A percentile compares a stretch with the other conserved stretches of the same genome.
Evolutionary conservation across 345 rosid species (phyloP).

Genomic region (Pugionium cornutum): DNA sequence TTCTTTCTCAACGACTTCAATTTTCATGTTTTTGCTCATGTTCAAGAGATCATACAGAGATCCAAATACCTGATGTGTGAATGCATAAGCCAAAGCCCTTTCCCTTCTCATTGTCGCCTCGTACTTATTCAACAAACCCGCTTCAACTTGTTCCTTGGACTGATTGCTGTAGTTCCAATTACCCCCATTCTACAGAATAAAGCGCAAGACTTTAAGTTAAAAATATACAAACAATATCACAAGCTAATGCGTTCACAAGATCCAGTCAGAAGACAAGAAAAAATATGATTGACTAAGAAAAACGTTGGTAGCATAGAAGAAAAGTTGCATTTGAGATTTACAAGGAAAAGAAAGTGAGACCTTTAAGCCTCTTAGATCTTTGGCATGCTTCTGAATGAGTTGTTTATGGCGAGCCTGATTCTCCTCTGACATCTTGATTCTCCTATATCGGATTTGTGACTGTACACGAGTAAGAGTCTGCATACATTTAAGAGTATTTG

Average conservation of each 20-base stretch:
- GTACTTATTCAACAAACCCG: conserved; percentile 63
- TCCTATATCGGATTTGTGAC: conserved; percentile 71
- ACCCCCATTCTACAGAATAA: conserved; percentile 60
- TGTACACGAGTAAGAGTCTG: conserved; percentile 84
- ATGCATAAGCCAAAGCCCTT: conserved; percentile 81
- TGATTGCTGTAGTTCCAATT: conserved; percentile 84
- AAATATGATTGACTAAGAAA: conserved; percentile 4
- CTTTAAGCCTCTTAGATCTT: conserved; percentile 49
- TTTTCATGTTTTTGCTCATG: conserved; percentile 5
- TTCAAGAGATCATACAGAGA: neutral
- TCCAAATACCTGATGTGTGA: conserved; percentile 77
- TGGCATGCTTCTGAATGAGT: conserved; percentile 81
- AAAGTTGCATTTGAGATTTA: neutral
- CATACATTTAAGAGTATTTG: conserved; percentile 73
- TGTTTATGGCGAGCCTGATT: conserved; percentile 84
- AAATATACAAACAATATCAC: neutral
- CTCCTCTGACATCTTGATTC: conserved; percentile 82
- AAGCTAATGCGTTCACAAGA: neutral
- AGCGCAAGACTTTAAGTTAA: conserved; percentile 7
- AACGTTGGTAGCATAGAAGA: neutral
- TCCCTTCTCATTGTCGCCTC: conserved; percentile 95
- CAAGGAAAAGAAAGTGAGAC: conserved; percentile 22
- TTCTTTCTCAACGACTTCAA: neutral
- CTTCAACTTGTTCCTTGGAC: conserved; percentile 82
- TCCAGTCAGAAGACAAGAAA: conserved; percentile 1